A percentile compares a stretch with the other conserved stretches of the same genome.
Evolutionary conservation across 73 alveolate genomes (phyloP).

Genomic region (Paramecium tetraurelia): DNA sequence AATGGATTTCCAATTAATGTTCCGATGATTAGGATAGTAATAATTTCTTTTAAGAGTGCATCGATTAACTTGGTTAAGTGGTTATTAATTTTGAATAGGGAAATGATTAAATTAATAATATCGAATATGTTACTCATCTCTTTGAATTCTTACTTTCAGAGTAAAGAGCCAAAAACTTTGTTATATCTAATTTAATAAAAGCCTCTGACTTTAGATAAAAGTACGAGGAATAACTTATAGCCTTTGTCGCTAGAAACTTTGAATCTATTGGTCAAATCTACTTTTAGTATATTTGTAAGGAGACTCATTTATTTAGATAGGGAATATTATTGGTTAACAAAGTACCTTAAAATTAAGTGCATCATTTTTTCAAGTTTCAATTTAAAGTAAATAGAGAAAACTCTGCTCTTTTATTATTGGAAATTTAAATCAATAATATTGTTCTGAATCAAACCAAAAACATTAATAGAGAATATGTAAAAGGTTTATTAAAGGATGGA

Average conservation of each 20-base stretch:
- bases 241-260: background rate
- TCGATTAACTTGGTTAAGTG: background rate
- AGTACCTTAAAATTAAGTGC: background rate
- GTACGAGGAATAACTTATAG: slow-evolving; percentile 15
- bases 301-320: background rate
- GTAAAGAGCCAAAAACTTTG: slow-evolving; percentile 11
- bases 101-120: background rate
- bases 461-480: background rate
- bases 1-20: background rate
- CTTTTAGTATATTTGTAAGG: background rate
- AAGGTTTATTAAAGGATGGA: background rate
- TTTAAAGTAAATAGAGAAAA: slow-evolving; percentile 2
- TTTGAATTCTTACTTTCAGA: background rate
- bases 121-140: background rate
- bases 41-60: background rate
- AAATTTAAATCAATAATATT: background rate
- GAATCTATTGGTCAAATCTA: background rate
- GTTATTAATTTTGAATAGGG: background rate
- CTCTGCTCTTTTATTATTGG: background rate
- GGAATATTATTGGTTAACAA: background rate
- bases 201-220: slow-evolving; percentile 18
- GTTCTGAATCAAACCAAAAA: background rate
- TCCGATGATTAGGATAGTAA: background rate
- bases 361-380: background rate
- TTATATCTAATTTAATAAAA: background rate